Base-by-base conservation (phyloP, 2,329 filamentous ascomycete species). In the Exophiala dermatitidis region DNA sequence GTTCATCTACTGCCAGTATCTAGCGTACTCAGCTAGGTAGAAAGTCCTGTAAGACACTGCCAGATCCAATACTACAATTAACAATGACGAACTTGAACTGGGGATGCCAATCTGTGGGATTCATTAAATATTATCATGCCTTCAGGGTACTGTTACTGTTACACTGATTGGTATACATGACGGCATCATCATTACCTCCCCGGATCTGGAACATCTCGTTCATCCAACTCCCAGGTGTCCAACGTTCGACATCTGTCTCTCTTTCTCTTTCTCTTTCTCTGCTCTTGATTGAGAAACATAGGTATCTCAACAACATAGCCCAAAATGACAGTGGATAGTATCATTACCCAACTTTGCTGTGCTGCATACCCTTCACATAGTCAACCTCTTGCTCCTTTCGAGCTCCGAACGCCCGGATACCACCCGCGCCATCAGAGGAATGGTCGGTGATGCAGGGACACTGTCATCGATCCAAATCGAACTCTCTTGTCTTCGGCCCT, bases 371-470 rank as follows among this genome's bases (percentile, higher is more conserved):
- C 19, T 40, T 57, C 31, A 59, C 54, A 59, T 57, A 37, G 57
- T 57, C 34, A 57, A 45, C 49, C 57, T 49, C 30, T 52, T 54
- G 46, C 54, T 54, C 32, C 53, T 54, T 41, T 48, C 48, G 44
- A 38, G 41, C 40, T 40, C 9, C 19, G 50, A 33, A 48, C 41
- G 34, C 44, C 12, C 4, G 9, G 50, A 47, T 26, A 32, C 48
- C 32, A 10, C 19, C 41, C 41, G 46, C 30, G 40, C 48, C n/a
- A 43, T 44, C 10, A 28, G 19, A 31, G 52, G 50, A n/a, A 54
- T 19, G 10, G 47, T 54, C 30, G 54, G 57, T 32, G 48, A 51
- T 40, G 45, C 37, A 28, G 9, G 29, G n/a, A 48, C 31, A 12
- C 7, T 40, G 29, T 58, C 52, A n/a, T 50, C 50, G n/a, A 53